Evolutionary conservation across 2,329 filamentous ascomycete genomes (phyloP).

Genomic region (Fusarium keratoplasticum): DNA sequence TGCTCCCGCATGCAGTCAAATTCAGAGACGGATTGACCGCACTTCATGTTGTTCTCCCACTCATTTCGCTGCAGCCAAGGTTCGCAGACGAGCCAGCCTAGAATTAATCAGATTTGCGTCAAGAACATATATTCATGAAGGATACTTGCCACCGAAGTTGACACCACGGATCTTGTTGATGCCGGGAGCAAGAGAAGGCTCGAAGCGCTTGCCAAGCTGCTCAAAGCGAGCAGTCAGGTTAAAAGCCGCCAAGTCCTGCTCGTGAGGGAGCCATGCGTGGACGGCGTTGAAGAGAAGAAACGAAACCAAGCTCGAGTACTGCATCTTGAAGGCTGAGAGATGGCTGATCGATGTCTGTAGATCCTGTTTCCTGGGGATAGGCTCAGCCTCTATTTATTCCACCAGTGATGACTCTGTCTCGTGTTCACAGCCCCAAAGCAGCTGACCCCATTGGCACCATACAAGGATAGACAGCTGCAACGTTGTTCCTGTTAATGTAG

Average conservation of each 20-base stretch:
- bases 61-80: constrained; percentile 15
- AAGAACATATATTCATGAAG: too few relatives aligned
- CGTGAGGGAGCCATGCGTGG: constrained; percentile 27
- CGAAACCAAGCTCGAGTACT: background rate
- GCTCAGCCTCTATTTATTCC: background rate
- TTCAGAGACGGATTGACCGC: constrained; percentile 18
- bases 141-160: constrained; percentile 22
- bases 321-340: constrained; percentile 4
- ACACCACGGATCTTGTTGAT: constrained; percentile 32
- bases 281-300: constrained; percentile 8
- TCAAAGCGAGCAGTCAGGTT: constrained; percentile 32
- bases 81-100: constrained; percentile 34
- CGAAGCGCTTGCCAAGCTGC: constrained; percentile 27
- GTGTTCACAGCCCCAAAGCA: background rate
- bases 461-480: background rate
- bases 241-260: constrained; percentile 29
- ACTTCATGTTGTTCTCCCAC: constrained; percentile 23
- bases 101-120: rapidly evolving
- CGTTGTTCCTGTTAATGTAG: background rate
- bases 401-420: background rate
- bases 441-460: background rate
- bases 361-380: background rate
- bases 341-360: background rate
- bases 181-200: constrained; percentile 10
- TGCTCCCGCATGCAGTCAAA: constrained; percentile 36